A percentile compares a stretch with the other conserved stretches of the same genome.
Conservation (phyloP, 2,329 filamentous ascomycete species). For the Ilyonectria mors-panacis region DNA sequence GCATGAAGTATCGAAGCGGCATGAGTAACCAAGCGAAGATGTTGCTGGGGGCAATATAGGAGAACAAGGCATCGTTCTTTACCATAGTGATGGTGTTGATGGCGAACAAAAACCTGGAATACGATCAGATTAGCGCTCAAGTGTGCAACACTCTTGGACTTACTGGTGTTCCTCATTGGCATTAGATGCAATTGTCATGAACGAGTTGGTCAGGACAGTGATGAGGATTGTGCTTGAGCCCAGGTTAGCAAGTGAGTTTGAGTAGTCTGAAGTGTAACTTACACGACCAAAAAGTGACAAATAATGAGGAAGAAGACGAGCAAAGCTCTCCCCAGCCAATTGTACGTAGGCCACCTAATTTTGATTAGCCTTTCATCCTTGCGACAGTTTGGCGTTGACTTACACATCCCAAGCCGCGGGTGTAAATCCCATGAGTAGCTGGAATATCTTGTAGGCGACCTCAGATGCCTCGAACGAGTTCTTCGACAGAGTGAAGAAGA, state of each 20-base stretch:
- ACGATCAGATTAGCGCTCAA: slow-evolving; percentile 22
- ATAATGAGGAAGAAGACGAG: slow-evolving; percentile 91
- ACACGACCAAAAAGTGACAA: slow-evolving; percentile 93
- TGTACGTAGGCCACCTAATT: slow-evolving; percentile 78
- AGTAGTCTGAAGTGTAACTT: slow-evolving; percentile 48
- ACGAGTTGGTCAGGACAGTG: slow-evolving; percentile 95
- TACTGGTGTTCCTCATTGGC: slow-evolving; percentile 90
- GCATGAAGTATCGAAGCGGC: slow-evolving; percentile 84
- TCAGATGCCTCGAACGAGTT: slow-evolving; percentile 78
- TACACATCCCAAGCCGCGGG: slow-evolving; percentile 94
- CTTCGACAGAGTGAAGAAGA: slow-evolving; percentile 89
- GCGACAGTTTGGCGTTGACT: slow-evolving; percentile 45
- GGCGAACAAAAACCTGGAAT: slow-evolving; percentile 83
- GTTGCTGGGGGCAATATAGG: slow-evolving; percentile 92
- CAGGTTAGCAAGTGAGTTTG: slow-evolving; percentile 11
- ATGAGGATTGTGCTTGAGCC: slow-evolving; percentile 82
- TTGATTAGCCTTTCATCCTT: slow-evolving; percentile 30
- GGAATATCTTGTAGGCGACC: slow-evolving; percentile 92
- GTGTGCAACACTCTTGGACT: slow-evolving; percentile 40
- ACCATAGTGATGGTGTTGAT: slow-evolving; percentile 99
- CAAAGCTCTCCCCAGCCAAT: slow-evolving; percentile 81
- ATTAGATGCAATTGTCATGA: slow-evolving; percentile 95
- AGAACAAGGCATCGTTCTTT: slow-evolving; percentile 97
- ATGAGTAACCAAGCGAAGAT: slow-evolving; percentile 92
- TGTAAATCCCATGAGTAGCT: slow-evolving; percentile 96